Percentiles rank a stretch among this genome's conserved stretches.
Conservation (phyloP, 352 stramenopile species). For the Pythium rishiriense region DNA sequence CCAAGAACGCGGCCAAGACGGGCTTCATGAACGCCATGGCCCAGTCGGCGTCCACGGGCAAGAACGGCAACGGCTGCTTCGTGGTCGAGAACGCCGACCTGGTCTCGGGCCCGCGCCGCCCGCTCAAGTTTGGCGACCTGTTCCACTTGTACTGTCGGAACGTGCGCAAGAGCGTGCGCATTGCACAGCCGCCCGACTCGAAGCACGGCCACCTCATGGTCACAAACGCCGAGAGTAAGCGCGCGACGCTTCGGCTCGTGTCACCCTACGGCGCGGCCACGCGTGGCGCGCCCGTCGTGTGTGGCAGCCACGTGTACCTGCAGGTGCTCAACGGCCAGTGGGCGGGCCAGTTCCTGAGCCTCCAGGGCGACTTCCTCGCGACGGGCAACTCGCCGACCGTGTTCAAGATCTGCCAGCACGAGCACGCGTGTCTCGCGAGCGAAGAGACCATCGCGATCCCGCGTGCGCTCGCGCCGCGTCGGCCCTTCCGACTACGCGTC, state of each 20-base stretch:
- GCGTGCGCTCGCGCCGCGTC: background rate
- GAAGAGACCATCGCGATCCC: constrained; percentile 27
- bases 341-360: constrained; percentile 46
- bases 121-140: constrained; percentile 52
- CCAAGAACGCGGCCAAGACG: constrained; percentile 22
- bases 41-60: background rate
- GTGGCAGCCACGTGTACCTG: constrained; percentile 55
- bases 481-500: constrained; percentile 47
- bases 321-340: constrained; percentile 54
- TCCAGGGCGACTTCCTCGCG: constrained; percentile 52
- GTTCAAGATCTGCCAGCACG: constrained; percentile 38
- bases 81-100: constrained; percentile 58
- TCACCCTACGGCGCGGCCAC: constrained; percentile 47
- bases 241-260: constrained; percentile 47
- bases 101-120: constrained; percentile 44
- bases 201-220: constrained; percentile 60
- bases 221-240: constrained; percentile 30
- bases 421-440: constrained; percentile 32
- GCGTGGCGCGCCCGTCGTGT: constrained; percentile 30
- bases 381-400: constrained; percentile 49
- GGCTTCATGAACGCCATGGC: constrained; percentile 8
- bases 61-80: constrained; percentile 38
- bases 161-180: constrained; percentile 45
- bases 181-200: constrained; percentile 46
- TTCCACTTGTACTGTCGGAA: constrained; percentile 53